Evolutionary conservation across 441 rosid species (phyloP).

Genomic region (Mallotus repandus): DNA sequence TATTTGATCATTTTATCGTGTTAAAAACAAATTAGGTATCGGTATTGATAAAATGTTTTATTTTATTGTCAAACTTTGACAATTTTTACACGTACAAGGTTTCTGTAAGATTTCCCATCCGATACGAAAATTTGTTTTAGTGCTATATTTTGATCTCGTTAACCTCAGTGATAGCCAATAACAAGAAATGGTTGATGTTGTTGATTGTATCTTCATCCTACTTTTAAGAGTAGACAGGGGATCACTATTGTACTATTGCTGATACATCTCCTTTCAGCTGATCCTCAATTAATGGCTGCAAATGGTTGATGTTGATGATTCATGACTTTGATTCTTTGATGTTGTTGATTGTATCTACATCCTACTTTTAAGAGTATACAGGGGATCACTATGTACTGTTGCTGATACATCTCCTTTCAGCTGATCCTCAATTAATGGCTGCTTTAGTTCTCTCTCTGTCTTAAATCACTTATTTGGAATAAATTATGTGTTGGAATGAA

Average conservation of each 20-base stretch:
- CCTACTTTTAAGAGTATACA: background rate
- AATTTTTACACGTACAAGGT: background rate
- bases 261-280: too few species aligned
- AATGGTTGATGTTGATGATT: too few species aligned
- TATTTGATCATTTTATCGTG: background rate
- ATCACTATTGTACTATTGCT: background rate
- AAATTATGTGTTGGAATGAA: too few species aligned
- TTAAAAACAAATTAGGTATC: too few species aligned
- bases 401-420: too few species aligned
- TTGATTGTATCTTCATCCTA: background rate
- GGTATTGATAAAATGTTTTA: background rate
- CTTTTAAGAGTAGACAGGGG: background rate
- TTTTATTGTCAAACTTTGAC: background rate
- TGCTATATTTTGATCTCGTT: background rate
- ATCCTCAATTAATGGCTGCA: too few species aligned
- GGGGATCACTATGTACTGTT: background rate
- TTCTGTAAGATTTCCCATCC: background rate
- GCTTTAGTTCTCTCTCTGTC: too few species aligned
- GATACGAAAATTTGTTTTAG: background rate
- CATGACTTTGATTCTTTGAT: too few species aligned
- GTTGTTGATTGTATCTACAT: background rate
- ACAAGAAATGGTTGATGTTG: background rate
- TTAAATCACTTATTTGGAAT: too few species aligned
- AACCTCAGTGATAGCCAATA: background rate
- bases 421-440: too few species aligned